Evolutionary conservation across 108 stramenopile species (phyloP), one percentile per base, ranked within the genome.

Genomic region (Asterionellopsis glacialis): DNA sequence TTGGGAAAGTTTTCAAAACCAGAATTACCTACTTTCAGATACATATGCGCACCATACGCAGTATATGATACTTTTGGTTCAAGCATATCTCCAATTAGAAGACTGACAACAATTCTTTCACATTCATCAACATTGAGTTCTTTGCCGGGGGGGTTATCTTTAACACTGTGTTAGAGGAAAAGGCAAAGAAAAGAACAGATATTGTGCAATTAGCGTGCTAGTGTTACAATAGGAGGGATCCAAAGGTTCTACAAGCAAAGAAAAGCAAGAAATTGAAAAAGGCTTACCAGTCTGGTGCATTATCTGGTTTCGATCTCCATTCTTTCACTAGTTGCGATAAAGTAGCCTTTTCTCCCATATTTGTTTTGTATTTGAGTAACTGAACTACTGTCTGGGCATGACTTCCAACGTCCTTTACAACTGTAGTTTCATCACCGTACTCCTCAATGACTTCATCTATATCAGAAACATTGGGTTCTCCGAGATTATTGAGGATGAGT

Each of bases 51-150:
- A 16, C 47, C 21, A 48, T 90, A 87, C 24, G 73, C 69, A 21
- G 69, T 83, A 50, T 57, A 88, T 13, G 73, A 56, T 10, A 80
- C 64, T 11, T 72, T 59, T 7, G 75, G 67, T 11, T 73, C 57
- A 24, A 92, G 64, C 4, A 89, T 68, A 45, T 70, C 60, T 16
- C 85, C 70, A 1, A 88, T 33, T 40, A 90, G 38, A 4, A 85
- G 57, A 11, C 63, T 47, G 26, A 82, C 65, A 27, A 85, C 58
- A 16, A 86, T 59, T 33, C 81, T 57, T 64, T 79, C 76, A 33
- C 82, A 82, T 59, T 88, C 91, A 23, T 81, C 80, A 48, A 71
- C 72, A n/a, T 66, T 72, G 10, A 93, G 67, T 48, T 89, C 87
- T 48, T 70, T 80, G 0, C 51, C 64, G 3, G 86, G 91, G 39